phyloP scores from a whole-genome alignment of 2,329 filamentous ascomycete species.

The Trichoderma asperellum region DNA sequence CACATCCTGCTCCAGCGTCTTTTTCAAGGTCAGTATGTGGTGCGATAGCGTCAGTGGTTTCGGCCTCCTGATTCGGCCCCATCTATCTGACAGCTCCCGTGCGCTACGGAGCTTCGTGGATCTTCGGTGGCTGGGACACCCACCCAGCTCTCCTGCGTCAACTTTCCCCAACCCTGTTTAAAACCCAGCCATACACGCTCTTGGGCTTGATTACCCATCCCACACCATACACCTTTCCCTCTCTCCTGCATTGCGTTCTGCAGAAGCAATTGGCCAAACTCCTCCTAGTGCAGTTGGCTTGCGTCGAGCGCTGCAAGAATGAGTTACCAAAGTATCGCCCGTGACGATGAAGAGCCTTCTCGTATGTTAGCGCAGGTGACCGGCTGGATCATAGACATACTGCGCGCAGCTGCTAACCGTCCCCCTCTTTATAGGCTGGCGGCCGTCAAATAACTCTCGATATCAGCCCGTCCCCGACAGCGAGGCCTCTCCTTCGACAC shows the following conservation, averaged over 20 bases:
- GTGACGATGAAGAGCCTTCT: conserved; percentile 44
- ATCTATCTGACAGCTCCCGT: conserved; percentile 15
- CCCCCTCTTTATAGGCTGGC: conserved; percentile 24
- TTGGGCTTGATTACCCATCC: conserved; percentile 33
- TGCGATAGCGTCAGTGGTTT: background rate
- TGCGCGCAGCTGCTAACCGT: conserved; percentile 25
- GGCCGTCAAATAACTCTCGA: conserved; percentile 22
- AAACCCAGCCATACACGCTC: conserved; percentile 40
- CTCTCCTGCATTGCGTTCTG: conserved; percentile 38
- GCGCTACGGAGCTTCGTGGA: conserved; percentile 17
- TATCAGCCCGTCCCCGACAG: conserved; percentile 24
- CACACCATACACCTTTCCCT: conserved; percentile 40
- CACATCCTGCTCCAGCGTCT: background rate
- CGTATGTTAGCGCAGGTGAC: conserved; percentile 39
- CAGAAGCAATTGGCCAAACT: conserved; percentile 42
- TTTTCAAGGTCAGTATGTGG: background rate
- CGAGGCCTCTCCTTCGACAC: conserved; percentile 22
- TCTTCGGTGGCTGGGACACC: conserved; percentile 31
- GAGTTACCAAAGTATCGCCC: conserved; percentile 45
- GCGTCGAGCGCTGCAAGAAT: conserved; percentile 38
- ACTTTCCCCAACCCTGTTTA: conserved; percentile 37
- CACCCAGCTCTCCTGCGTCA: conserved; percentile 28
- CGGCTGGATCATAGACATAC: background rate
- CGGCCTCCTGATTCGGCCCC: conserved; percentile 14
- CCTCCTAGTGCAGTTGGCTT: conserved; percentile 41